phyloP scores from a whole-genome alignment of 768 basidiomycete species.

The Terana coerulea region DNA sequence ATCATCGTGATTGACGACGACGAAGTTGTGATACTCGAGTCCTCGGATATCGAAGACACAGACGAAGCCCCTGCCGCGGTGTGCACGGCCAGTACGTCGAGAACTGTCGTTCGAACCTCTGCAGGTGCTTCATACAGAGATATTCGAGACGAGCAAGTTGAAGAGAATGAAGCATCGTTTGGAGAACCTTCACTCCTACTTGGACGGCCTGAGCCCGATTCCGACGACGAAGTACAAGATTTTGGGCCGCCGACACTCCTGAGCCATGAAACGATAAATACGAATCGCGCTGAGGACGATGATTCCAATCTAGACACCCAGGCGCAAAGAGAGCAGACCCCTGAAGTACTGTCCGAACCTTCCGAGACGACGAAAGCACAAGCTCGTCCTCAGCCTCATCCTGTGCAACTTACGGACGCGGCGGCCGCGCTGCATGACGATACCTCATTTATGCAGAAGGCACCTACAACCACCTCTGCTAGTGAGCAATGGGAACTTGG shows the following conservation, averaged over 20 bases:
- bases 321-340: too few species aligned
- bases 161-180: background rate
- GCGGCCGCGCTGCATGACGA: too few species aligned
- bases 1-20: constrained; percentile 32
- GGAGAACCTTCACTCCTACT: constrained; percentile 3
- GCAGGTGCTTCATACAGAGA: background rate
- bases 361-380: too few species aligned
- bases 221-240: background rate
- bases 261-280: too few species aligned
- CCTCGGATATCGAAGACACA: constrained; percentile 19
- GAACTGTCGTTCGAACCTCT: background rate
- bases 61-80: background rate
- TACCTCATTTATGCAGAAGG: background rate
- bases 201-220: background rate
- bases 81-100: background rate
- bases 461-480: constrained; percentile 14
- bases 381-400: background rate
- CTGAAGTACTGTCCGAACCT: too few species aligned
- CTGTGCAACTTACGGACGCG: background rate
- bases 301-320: too few species aligned
- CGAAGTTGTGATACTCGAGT: background rate
- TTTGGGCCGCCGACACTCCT: constrained; percentile 7
- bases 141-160: too few species aligned
- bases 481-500: constrained; percentile 63
- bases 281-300: too few species aligned